Evolutionary conservation across 306 rosid species (phyloP).

Genomic region (Quercus engelmannii): DNA sequence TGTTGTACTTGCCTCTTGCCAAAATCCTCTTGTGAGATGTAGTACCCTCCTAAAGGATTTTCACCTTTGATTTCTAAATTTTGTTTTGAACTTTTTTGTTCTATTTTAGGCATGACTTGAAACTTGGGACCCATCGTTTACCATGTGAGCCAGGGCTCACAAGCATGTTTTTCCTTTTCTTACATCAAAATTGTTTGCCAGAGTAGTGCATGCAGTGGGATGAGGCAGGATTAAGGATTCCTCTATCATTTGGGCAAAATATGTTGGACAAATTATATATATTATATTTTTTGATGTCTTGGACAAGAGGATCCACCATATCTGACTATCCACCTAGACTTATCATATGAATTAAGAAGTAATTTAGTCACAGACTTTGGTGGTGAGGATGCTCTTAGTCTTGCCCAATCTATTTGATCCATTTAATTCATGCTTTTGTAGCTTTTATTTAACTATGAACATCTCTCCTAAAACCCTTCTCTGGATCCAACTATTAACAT

Average conservation of each 20-base stretch:
- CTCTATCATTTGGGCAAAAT: neutral
- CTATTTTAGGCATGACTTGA: neutral
- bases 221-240: neutral
- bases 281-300: neutral
- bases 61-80: neutral
- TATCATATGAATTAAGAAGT: neutral
- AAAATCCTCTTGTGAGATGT: neutral
- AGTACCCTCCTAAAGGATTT: neutral
- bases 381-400: neutral
- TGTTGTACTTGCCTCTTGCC: neutral
- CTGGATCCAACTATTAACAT: neutral
- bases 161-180: neutral
- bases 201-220: neutral
- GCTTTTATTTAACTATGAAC: neutral
- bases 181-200: neutral
- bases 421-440: neutral
- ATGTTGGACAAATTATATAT: neutral
- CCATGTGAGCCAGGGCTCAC: neutral
- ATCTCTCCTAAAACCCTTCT: neutral
- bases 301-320: neutral
- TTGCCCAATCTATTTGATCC: neutral
- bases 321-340: neutral
- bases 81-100: neutral
- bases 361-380: neutral
- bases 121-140: neutral